Conservation (phyloP, 495 filamentous ascomycete genomes). For the Penicillium maclennaniae region DNA sequence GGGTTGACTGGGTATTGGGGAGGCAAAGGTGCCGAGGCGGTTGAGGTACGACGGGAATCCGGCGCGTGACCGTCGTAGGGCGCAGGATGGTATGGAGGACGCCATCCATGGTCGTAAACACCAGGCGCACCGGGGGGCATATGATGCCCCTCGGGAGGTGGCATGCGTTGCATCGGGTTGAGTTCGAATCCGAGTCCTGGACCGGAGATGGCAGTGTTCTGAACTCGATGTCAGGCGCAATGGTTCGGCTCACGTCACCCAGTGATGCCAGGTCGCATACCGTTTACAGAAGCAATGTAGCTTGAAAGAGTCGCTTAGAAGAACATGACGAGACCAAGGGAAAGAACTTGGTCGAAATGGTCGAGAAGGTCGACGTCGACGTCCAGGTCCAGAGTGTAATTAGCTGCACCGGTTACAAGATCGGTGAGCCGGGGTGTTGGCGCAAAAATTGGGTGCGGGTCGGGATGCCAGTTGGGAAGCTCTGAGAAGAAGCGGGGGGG, state of each 20-base stretch:
- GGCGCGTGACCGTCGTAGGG: constrained; percentile 29
- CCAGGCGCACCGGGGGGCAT: constrained; percentile 24
- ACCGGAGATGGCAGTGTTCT: constrained; percentile 8
- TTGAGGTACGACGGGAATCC: constrained; percentile 34
- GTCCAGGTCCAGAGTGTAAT: not conserved
- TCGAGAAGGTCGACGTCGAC: not conserved
- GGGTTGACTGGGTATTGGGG: constrained; percentile 31
- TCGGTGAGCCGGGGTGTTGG: not conserved
- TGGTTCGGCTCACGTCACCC: not conserved
- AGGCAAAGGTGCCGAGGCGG: constrained; percentile 27
- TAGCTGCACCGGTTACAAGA: not conserved
- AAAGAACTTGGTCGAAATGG: not conserved
- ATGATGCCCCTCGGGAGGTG: constrained; percentile 29
- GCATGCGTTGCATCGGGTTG: constrained; percentile 34
- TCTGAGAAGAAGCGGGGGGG: constrained; percentile 11
- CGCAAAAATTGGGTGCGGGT: constrained; percentile 11
- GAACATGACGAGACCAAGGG: constrained; percentile 16
- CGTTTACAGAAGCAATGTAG: constrained; percentile 13
- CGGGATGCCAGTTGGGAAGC: not conserved
- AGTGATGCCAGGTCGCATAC: constrained; percentile 1
- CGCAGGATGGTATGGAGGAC: constrained; percentile 27
- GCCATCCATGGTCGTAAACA: constrained; percentile 36
- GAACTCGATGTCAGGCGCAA: constrained; percentile 12
- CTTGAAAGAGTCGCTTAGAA: constrained; percentile 12
- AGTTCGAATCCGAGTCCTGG: constrained; percentile 10